A percentile compares a stretch with the other conserved stretches of the same genome.
phyloP scores from a whole-genome alignment of 345 rosid genomes.

The Draba incana region DNA sequence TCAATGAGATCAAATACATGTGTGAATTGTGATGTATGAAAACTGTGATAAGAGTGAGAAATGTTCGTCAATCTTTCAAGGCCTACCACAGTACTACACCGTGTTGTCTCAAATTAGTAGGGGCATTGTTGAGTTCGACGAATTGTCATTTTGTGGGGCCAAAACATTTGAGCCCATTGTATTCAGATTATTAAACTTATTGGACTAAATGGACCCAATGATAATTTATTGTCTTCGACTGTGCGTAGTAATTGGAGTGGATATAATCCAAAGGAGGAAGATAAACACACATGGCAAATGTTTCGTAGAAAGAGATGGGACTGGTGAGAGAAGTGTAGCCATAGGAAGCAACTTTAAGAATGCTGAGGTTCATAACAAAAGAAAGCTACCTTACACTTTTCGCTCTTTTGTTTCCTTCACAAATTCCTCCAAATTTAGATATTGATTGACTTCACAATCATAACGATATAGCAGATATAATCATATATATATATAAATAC shows the following conservation, averaged over 20 bases:
- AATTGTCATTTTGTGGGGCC: conserved; percentile 32
- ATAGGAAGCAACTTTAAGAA: conserved; percentile 48
- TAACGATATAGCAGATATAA: neutral
- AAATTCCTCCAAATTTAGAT: conserved; percentile 28
- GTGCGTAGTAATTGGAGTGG: conserved; percentile 1
- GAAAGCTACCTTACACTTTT: conserved; percentile 48
- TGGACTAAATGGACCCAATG: conserved; percentile 30
- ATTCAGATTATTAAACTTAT: conserved; percentile 1
- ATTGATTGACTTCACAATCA: conserved; percentile 34
- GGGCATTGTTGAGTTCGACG: conserved; percentile 24
- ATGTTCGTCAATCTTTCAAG: conserved; percentile 20
- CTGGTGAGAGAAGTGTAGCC: conserved; percentile 46
- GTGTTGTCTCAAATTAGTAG: conserved; percentile 20
- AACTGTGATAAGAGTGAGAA: conserved; percentile 9
- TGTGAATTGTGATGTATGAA: conserved; percentile 8
- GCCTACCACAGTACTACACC: conserved; percentile 29
- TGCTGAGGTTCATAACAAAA: conserved; percentile 51
- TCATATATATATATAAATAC: neutral
- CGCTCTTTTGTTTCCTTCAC: conserved; percentile 25
- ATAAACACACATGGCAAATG: conserved; percentile 29
- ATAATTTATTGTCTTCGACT: conserved; percentile 4
- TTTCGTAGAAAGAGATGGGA: conserved; percentile 40
- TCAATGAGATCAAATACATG: neutral
- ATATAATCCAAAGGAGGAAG: conserved; percentile 7
- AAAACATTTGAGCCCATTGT: conserved; percentile 30